These are phyloP conservation scores for Myxozyma udenii DNA, from an alignment of 805 yeast genomes.

Conservation along the genomic window DNA sequence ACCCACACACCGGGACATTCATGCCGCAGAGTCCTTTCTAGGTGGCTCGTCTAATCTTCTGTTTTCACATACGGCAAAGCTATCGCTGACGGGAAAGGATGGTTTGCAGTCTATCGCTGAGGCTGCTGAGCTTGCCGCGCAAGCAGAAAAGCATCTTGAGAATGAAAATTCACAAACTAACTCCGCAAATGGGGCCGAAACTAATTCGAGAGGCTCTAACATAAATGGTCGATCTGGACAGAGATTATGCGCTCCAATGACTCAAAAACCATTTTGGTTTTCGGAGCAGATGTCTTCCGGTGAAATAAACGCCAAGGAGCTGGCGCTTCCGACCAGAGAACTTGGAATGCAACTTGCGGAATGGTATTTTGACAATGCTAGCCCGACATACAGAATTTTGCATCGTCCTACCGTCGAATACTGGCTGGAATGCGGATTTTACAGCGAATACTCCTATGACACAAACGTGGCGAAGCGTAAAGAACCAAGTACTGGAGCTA, in stretches of 20 bases:
- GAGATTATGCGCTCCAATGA: too few species aligned
- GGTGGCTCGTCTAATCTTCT: neutral
- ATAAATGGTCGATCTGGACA: too few species aligned
- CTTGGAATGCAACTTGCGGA: conserved; percentile 10
- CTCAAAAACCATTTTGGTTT: conserved; percentile 8
- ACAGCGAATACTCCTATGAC: conserved; percentile 1
- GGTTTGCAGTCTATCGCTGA: neutral
- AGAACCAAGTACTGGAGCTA: neutral
- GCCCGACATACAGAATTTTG: conserved; percentile 22
- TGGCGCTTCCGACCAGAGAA: conserved; percentile 20
- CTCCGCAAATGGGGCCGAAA: too few species aligned
- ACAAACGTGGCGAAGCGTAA: neutral
- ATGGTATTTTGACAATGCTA: conserved; percentile 27
- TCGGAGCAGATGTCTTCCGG: neutral
- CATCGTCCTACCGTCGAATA: conserved; percentile 23
- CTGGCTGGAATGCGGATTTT: conserved; percentile 25
- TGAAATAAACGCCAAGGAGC: conserved; percentile 15
- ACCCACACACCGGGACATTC: neutral
- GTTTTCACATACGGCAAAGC: neutral
- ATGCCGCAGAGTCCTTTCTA: neutral
- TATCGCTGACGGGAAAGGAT: neutral
- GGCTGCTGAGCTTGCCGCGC: neutral
- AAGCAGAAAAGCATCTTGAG: too few species aligned
- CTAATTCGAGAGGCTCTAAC: too few species aligned
- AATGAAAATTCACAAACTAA: too few species aligned